Evolutionary conservation across 139 green algal genomes (phyloP).

Genomic region (Spirogloea muscicola): DNA sequence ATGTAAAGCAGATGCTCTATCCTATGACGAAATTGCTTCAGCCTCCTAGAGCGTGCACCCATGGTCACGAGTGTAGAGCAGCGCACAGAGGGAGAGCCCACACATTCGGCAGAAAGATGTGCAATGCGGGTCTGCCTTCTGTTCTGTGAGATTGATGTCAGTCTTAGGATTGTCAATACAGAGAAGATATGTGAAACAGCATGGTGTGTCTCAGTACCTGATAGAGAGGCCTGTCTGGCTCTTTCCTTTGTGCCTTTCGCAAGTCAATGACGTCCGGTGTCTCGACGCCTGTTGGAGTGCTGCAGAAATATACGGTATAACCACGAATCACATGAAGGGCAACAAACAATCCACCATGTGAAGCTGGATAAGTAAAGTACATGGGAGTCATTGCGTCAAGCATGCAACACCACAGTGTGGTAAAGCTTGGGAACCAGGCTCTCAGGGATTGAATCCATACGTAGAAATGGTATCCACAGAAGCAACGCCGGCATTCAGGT

Average conservation of each 20-base stretch:
- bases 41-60: no score
- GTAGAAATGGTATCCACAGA: conserved; percentile 55
- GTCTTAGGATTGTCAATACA: no score
- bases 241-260: conserved; percentile 67
- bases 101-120: no score
- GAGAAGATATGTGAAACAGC: background rate
- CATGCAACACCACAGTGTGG: background rate
- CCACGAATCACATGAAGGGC: background rate
- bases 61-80: no score
- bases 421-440: background rate
- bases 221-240: conserved; percentile 42
- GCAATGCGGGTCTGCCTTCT: no score
- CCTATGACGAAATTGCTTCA: no score
- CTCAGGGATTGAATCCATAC: conserved; percentile 7
- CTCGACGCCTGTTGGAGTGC: conserved; percentile 44
- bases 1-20: no score
- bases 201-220: background rate
- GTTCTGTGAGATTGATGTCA: no score
- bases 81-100: no score
- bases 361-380: background rate
- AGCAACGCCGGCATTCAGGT: conserved; percentile 61
- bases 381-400: background rate
- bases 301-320: background rate
- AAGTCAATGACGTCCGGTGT: conserved; percentile 80
- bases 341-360: background rate